phyloP scores from a whole-genome alignment of 2,329 filamentous ascomycete genomes.

The Ceratocystis lukuohia region DNA sequence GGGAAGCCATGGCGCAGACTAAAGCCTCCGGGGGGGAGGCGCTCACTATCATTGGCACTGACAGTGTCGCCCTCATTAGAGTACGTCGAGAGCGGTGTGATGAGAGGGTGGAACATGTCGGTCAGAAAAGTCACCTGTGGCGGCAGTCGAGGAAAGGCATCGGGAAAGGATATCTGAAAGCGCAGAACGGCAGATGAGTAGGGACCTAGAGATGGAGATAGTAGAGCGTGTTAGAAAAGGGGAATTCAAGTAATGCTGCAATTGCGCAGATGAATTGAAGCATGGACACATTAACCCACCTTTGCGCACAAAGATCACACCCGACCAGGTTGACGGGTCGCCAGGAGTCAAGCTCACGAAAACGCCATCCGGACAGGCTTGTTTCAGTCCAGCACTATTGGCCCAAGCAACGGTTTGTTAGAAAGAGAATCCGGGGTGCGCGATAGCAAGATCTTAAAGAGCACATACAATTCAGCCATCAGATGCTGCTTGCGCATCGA shows the following conservation, averaged over 20 bases:
- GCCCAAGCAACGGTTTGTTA: background rate
- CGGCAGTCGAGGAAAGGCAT: slow-evolving; percentile 62
- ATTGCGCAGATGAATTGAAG: background rate
- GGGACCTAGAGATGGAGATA: slow-evolving; percentile 46
- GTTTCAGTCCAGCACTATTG: slow-evolving; percentile 61
- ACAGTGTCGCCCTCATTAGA: slow-evolving; percentile 61
- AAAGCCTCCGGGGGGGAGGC: slow-evolving; percentile 77
- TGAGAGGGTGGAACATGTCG: slow-evolving; percentile 88
- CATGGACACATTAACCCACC: slow-evolving; percentile 38
- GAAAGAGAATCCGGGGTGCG: background rate
- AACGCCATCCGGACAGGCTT: slow-evolving; percentile 71
- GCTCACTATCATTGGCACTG: slow-evolving; percentile 69
- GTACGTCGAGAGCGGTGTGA: slow-evolving; percentile 87
- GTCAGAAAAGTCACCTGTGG: slow-evolving; percentile 80
- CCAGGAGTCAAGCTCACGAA: slow-evolving; percentile 75
- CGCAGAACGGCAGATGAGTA: slow-evolving; percentile 78
- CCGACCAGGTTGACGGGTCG: slow-evolving; percentile 71
- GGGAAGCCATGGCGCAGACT: slow-evolving; percentile 85
- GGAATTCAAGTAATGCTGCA: background rate
- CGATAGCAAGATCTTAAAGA: background rate
- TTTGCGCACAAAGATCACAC: slow-evolving; percentile 81
- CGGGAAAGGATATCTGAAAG: slow-evolving; percentile 79
- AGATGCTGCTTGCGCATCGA: slow-evolving; percentile 61
- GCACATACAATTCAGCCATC: slow-evolving; percentile 60
- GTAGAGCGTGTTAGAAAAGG: background rate